Conservation (phyloP, 192 early-diverging fungal genomes). For the Backusella parvicylindrica region DNA sequence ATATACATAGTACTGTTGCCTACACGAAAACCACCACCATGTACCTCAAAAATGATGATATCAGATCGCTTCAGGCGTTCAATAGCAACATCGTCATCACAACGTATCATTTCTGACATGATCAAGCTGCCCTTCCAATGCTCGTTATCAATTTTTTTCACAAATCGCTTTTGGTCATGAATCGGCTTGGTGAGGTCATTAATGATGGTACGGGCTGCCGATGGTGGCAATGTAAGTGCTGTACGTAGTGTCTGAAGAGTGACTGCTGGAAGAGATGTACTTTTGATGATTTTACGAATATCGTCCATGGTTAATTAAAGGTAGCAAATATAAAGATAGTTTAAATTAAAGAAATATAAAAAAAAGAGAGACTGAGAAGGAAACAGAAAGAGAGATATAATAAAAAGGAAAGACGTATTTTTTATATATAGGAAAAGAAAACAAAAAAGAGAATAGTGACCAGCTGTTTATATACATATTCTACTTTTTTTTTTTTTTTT, state of each 20-base stretch:
- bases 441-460: background rate
- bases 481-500: background rate
- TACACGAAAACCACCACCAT: slow-evolving; percentile 33
- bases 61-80: slow-evolving; percentile 17
- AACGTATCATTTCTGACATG: slow-evolving; percentile 18
- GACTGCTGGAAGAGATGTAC: background rate
- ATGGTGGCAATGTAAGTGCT: slow-evolving; percentile 7
- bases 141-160: slow-evolving; percentile 14
- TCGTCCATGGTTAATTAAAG: slow-evolving; percentile 1
- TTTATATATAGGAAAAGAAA: background rate
- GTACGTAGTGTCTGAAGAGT: slow-evolving; percentile 7
- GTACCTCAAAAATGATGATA: slow-evolving; percentile 28
- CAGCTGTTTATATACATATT: background rate
- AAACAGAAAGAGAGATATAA: background rate
- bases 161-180: slow-evolving; percentile 5
- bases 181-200: slow-evolving; percentile 27
- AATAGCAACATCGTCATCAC: slow-evolving; percentile 4
- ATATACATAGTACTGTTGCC: slow-evolving; percentile 32
- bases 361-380: background rate
- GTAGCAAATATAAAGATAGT: too few relatives aligned
- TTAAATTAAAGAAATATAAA: background rate
- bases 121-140: slow-evolving; percentile 28
- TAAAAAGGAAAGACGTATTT: background rate
- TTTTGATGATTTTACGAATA: slow-evolving; percentile 13
- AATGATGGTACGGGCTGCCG: slow-evolving; percentile 16